Conservation (phyloP, 768 basidiomycete species). For the Termitomyces sp. region DNA sequence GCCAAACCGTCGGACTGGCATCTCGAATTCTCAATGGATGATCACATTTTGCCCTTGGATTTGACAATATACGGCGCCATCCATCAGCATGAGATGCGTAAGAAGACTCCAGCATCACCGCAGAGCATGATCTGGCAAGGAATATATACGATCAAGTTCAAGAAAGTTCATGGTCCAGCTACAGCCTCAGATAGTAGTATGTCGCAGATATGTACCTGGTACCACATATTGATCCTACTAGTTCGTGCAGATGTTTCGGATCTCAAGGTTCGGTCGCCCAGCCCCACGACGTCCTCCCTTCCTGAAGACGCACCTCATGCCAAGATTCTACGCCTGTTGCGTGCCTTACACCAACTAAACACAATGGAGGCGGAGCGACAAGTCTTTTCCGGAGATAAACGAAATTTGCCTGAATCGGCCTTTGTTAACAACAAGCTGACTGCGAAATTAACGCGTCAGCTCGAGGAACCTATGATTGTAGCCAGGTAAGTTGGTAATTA, state of each 20-base stretch:
- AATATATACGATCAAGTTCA: slow-evolving; percentile 88
- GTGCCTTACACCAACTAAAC: slow-evolving; percentile 82
- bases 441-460: slow-evolving; percentile 93
- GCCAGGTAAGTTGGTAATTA: slow-evolving; percentile 62
- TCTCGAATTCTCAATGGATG: slow-evolving; percentile 92
- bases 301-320: slow-evolving; percentile 81
- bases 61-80: slow-evolving; percentile 96
- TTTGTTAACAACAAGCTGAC: slow-evolving; percentile 98
- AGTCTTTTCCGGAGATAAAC: slow-evolving; percentile 41
- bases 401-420: slow-evolving; percentile 67
- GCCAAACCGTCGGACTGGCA: slow-evolving; percentile 95
- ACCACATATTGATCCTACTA: slow-evolving; percentile 6
- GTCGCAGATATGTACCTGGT: slow-evolving; percentile 13
- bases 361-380: slow-evolving; percentile 63
- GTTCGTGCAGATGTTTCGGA: slow-evolving; percentile 38
- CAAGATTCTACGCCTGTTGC: slow-evolving; percentile 86
- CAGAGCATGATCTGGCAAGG: slow-evolving; percentile 84
- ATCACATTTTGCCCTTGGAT: slow-evolving; percentile 75
- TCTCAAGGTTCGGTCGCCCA: slow-evolving; percentile 52
- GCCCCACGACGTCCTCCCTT: slow-evolving; percentile 68
- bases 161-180: slow-evolving; percentile 82
- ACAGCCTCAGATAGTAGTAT: slow-evolving; percentile 62
- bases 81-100: slow-evolving; percentile 83
- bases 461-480: slow-evolving; percentile 99
- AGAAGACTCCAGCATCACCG: slow-evolving; percentile 58